These are phyloP conservation scores for Entoloma clypeatum DNA, from an alignment of 1,284 basidiomycete genomes.

Conservation along the genomic window DNA sequence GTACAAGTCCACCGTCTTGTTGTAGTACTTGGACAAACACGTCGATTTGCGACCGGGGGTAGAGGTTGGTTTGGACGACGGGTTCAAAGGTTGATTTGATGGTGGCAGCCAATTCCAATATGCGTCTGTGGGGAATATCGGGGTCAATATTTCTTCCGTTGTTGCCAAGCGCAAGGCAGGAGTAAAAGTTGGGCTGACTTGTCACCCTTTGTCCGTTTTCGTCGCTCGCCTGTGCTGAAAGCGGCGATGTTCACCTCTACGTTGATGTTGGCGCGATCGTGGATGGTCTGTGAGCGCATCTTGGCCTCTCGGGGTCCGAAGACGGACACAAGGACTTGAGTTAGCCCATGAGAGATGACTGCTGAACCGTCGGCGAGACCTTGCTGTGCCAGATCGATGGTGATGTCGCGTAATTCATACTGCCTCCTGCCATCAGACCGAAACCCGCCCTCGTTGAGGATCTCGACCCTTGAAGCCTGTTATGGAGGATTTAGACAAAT, in stretches of 20 bases:
- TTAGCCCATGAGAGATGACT: constrained; percentile 84
- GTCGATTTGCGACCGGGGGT: constrained; percentile 93
- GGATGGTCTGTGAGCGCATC: constrained; percentile 67
- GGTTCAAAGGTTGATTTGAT: constrained; percentile 96
- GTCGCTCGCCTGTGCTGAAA: constrained; percentile 80
- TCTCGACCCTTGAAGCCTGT: constrained; percentile 78
- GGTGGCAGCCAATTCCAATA: constrained; percentile 82
- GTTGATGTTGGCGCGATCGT: constrained; percentile 81
- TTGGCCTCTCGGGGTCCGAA: constrained; percentile 91
- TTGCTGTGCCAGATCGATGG: constrained; percentile 75
- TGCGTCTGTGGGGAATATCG: constrained; percentile 61
- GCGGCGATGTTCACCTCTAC: constrained; percentile 84
- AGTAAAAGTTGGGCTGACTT: constrained; percentile 71
- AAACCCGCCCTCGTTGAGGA: constrained; percentile 84
- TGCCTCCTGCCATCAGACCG: constrained; percentile 90
- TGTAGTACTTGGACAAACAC: constrained; percentile 91
- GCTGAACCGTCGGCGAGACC: constrained; percentile 85
- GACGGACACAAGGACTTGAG: constrained; percentile 81
- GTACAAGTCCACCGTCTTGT: constrained; percentile 91
- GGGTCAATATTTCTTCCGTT: neutral
- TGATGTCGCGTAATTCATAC: constrained; percentile 83
- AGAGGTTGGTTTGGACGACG: constrained; percentile 85
- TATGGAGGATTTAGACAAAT: constrained; percentile 11
- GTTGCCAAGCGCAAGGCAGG: neutral
- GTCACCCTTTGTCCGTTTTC: constrained; percentile 78